Base-by-base conservation (phyloP, 768 basidiomycete species). In the Mycena kentingensis region DNA sequence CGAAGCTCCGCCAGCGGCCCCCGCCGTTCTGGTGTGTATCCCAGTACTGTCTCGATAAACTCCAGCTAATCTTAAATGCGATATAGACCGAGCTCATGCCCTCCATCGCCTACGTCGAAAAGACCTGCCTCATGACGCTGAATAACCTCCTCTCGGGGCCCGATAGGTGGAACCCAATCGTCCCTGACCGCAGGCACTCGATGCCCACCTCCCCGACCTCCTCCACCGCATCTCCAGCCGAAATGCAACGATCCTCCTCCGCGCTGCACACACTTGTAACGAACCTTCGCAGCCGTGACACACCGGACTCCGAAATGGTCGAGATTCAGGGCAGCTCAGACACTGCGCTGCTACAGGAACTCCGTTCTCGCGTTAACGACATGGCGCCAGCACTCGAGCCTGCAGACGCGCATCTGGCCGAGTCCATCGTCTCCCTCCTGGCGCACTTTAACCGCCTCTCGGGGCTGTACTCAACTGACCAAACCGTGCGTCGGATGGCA, bases 91-190 rank as follows among this genome's bases (percentile, higher is more conserved):
- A 87, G 57, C 70, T 90, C 29, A 72, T 85, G 60, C 81, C 86
- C 8, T 90, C 88, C n/a, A 84, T 93, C 57, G 73, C 77, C 13
- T 77, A 80, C 49, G 87, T 92, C 27, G 85, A 90, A 60, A 79
- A 77, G 52, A 88, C 87, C 16, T 90, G 87, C 65, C 62, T 92
- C 22, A 84, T 83, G 74, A 87, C 87, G 2, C 73, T 93, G 41
- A 82, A 84, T 60, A 84, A 82, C 65, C 74, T 91, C 19, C 79
- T 90, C 19, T 81, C 82, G 27, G 73, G 70, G 12, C 73, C 78
- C 15, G 68, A 69, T 2, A 61, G 70, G 51, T 82, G 79, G 82
- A 74, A 70, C 46, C 74, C 82, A 8, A 83, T 82, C 51, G 70
- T 84, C 22, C 80, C 83, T 53, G 76, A 82, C 64, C 78, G 83